Percentiles rank a stretch among this genome's conserved stretches.
phyloP scores from a whole-genome alignment of 2,329 filamentous ascomycete genomes.

The Bimuria novae-zelandiae region DNA sequence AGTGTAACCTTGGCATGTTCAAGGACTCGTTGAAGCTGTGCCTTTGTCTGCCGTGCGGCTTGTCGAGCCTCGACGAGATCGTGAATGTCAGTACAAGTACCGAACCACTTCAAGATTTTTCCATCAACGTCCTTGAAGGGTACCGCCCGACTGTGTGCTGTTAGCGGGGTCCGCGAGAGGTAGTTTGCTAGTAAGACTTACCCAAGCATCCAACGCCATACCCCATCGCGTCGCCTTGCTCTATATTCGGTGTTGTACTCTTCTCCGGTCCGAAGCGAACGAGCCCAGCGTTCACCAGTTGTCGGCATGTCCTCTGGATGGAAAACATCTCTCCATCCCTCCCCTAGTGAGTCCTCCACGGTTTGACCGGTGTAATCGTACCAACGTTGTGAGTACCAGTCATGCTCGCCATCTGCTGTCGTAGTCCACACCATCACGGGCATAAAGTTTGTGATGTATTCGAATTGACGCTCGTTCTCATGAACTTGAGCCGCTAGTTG shows the following conservation, averaged over 20 bases:
- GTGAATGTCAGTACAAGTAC: slow-evolving; percentile 79
- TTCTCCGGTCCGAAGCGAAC: slow-evolving; percentile 66
- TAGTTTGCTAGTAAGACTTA: no score
- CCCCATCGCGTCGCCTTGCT: slow-evolving; percentile 66
- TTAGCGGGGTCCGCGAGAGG: no score
- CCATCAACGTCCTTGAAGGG: slow-evolving; percentile 70
- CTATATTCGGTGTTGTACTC: slow-evolving; percentile 74
- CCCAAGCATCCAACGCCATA: slow-evolving; percentile 80
- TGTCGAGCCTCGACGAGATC: slow-evolving; percentile 72
- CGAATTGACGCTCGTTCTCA: slow-evolving; percentile 74
- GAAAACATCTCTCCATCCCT: slow-evolving; percentile 66
- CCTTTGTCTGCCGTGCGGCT: slow-evolving; percentile 67
- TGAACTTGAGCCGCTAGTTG: slow-evolving; percentile 72
- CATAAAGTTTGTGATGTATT: slow-evolving; percentile 71
- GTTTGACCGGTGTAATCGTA: slow-evolving; percentile 74
- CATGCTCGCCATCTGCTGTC: slow-evolving; percentile 65
- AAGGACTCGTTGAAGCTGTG: slow-evolving; percentile 74
- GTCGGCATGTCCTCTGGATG: slow-evolving; percentile 70
- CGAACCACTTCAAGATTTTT: slow-evolving; percentile 77
- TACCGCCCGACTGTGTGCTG: no score
- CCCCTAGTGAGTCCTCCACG: slow-evolving; percentile 64
- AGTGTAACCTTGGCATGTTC: slow-evolving; percentile 76
- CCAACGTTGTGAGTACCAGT: slow-evolving; percentile 80
- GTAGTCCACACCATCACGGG: slow-evolving; percentile 71
- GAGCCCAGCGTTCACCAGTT: slow-evolving; percentile 62